A percentile compares a stretch with the other conserved stretches of the same genome.
These are phyloP conservation scores for Sclerotinia trifoliorum DNA, from an alignment of 2,329 filamentous ascomycete genomes.

Conservation along the genomic window DNA sequence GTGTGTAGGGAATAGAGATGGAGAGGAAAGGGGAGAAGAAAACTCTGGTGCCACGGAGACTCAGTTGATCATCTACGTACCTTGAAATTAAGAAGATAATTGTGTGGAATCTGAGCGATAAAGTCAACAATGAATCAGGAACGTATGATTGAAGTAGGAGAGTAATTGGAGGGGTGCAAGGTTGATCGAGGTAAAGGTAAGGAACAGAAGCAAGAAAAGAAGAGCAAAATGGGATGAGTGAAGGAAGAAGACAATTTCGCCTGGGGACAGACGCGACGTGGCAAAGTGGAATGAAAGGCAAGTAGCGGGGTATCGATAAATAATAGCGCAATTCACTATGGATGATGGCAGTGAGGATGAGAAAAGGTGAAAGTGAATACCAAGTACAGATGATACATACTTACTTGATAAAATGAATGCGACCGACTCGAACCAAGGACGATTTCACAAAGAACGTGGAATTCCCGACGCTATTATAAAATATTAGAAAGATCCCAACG, in stretches of 20 bases:
- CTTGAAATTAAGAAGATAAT: not conserved
- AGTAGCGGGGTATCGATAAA: no score
- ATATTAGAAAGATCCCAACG: not conserved
- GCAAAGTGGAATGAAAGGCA: not conserved
- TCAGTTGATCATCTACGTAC: not conserved
- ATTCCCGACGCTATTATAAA: not conserved
- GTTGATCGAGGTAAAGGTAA: not conserved
- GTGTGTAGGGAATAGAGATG: not conserved
- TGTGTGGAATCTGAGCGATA: not conserved
- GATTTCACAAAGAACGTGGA: not conserved
- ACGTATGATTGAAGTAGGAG: not conserved
- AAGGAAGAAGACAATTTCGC: not conserved
- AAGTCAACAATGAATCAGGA: not conserved
- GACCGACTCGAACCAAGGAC: not conserved
- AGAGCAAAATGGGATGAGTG: not conserved
- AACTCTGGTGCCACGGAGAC: not conserved
- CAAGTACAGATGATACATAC: not conserved
- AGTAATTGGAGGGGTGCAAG: not conserved
- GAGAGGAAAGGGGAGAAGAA: not conserved
- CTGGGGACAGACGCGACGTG: not conserved
- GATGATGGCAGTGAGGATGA: not conserved
- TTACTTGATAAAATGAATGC: not conserved
- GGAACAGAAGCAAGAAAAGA: not conserved
- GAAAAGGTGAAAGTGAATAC: not conserved
- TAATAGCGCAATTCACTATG: not conserved